A percentile compares a stretch with the other conserved stretches of the same genome.
These are phyloP conservation scores for Rhodosporidiobolus odoratus DNA, from an alignment of 768 basidiomycete genomes.

Conservation along the genomic window DNA sequence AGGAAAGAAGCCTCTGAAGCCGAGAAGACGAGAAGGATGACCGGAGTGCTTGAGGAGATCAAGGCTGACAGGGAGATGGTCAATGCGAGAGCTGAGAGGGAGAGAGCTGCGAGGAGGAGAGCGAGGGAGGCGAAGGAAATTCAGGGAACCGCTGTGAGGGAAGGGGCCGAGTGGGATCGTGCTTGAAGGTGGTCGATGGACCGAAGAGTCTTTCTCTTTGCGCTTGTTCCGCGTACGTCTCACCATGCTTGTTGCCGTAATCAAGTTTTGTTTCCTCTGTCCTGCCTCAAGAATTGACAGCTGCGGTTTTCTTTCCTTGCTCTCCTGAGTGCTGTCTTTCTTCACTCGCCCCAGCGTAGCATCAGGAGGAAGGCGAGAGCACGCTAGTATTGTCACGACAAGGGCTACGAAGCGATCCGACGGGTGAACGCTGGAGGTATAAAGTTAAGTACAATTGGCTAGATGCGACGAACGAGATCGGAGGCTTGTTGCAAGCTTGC, in stretches of 20 bases:
- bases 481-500: too few relatives aligned
- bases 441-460: neutral
- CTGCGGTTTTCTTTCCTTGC: neutral
- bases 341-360: neutral
- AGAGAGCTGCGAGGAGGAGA: neutral
- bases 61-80: constrained; percentile 7
- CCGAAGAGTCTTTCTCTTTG: neutral
- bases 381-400: neutral
- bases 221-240: neutral
- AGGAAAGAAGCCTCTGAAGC: constrained; percentile 11
- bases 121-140: neutral
- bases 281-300: neutral
- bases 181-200: neutral
- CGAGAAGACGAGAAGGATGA: constrained; percentile 10
- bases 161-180: neutral
- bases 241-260: neutral
- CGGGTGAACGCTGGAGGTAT: neutral
- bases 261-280: neutral
- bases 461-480: neutral
- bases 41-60: constrained; percentile 12
- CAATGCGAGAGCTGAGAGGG: neutral
- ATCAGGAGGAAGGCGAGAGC: neutral
- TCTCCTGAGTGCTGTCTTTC: neutral
- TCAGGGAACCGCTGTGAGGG: neutral
- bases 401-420: neutral